These are phyloP conservation scores for Suillus bovinus DNA, from an alignment of 768 basidiomycete species.

Conservation along the genomic window DNA sequence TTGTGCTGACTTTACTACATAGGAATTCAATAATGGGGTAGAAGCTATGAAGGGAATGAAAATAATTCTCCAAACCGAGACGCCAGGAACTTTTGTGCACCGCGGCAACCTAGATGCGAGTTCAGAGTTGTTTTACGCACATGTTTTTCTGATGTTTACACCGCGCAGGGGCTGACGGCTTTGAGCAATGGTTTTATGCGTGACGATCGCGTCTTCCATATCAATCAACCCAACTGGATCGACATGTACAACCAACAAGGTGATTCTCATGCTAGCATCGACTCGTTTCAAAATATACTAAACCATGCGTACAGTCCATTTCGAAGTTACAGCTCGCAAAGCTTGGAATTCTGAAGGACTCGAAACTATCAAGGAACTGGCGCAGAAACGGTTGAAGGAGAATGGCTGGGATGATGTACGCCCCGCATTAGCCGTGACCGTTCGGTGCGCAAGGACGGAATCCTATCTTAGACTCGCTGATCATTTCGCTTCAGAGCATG, in stretches of 20 bases:
- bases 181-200: constrained; percentile 28
- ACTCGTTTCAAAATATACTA: background rate
- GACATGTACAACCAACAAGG: constrained; percentile 25
- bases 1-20: background rate
- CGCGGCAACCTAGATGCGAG: background rate
- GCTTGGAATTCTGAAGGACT: constrained; percentile 21
- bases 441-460: constrained; percentile 31
- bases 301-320: constrained; percentile 14
- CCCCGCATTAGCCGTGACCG: constrained; percentile 37
- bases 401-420: constrained; percentile 32
- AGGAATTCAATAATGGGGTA: constrained; percentile 15
- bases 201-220: constrained; percentile 27
- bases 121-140: background rate
- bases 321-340: constrained; percentile 17
- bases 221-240: constrained; percentile 20
- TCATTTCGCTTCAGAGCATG: constrained; percentile 14
- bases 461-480: background rate
- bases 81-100: background rate
- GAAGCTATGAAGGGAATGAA: constrained; percentile 10
- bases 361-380: constrained; percentile 22
- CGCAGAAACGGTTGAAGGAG: constrained; percentile 18
- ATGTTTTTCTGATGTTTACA: background rate
- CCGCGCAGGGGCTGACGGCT: constrained; percentile 16
- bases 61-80: background rate
- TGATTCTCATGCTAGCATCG: constrained; percentile 1